Evolutionary conservation across 2,329 filamentous ascomycete species (phyloP).

Genomic region (Botryotinia globosa): DNA sequence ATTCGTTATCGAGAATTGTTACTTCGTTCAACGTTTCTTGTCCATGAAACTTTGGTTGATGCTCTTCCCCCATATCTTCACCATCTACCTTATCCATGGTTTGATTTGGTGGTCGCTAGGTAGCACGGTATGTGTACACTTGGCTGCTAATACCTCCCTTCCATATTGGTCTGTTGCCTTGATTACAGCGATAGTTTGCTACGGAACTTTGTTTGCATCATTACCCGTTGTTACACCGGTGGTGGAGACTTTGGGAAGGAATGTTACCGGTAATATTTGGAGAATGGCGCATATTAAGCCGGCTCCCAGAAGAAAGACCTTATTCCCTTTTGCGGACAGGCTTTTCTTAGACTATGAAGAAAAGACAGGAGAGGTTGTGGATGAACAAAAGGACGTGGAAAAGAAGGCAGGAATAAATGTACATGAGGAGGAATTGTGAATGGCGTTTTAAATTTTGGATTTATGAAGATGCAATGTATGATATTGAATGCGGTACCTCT

Average conservation of each 20-base stretch:
- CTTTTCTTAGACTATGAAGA: slow-evolving; percentile 18
- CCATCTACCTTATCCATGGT: slow-evolving; percentile 49
- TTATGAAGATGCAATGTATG: background rate
- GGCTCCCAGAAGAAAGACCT: slow-evolving; percentile 19
- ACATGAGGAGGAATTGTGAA: background rate
- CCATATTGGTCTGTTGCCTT: slow-evolving; percentile 30
- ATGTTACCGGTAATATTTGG: slow-evolving; percentile 27
- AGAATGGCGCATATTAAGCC: slow-evolving; percentile 20
- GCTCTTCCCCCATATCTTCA: slow-evolving; percentile 49
- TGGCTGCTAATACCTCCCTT: slow-evolving; percentile 25
- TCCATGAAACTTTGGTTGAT: slow-evolving; percentile 42
- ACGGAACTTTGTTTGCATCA: background rate
- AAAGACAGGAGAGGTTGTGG: background rate
- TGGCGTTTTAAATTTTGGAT: background rate
- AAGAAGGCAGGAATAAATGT: slow-evolving; percentile 7
- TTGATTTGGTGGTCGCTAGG: slow-evolving; percentile 38
- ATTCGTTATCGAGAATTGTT: slow-evolving; percentile 40
- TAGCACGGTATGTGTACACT: slow-evolving; percentile 28
- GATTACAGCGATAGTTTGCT: slow-evolving; percentile 14
- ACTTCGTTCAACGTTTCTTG: slow-evolving; percentile 43
- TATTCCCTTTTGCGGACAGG: slow-evolving; percentile 24
- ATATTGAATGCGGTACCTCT: background rate
- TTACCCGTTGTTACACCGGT: slow-evolving; percentile 32
- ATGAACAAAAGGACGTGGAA: background rate
- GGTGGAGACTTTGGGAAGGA: slow-evolving; percentile 31